Percentiles rank a stretch among this genome's conserved stretches.
Evolutionary conservation across 1,284 basidiomycete genomes (phyloP).

Genomic region (Ganoderma meredithae): DNA sequence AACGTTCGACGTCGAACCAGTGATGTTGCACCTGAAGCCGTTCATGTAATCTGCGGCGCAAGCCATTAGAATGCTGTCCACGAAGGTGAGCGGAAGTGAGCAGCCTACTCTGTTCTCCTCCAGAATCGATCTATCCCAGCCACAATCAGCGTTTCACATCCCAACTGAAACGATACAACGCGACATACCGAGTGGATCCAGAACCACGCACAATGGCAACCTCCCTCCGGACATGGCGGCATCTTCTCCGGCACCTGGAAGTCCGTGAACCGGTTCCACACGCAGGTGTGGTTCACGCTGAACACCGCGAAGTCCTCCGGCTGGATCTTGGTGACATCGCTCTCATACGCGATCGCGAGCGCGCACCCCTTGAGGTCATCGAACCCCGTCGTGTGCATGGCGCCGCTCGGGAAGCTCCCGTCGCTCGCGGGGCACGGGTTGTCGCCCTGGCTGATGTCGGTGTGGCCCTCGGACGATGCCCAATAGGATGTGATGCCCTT

Average conservation of each 20-base stretch:
- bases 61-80: background rate
- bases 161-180: background rate
- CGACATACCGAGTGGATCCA: constrained; percentile 68
- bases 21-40: constrained; percentile 75
- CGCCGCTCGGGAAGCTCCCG: constrained; percentile 38
- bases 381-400: constrained; percentile 61
- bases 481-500: constrained; percentile 63
- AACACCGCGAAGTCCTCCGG: constrained; percentile 77
- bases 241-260: constrained; percentile 70
- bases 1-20: constrained; percentile 58
- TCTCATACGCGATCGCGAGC: constrained; percentile 76
- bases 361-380: constrained; percentile 69
- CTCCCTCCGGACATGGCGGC: constrained; percentile 72
- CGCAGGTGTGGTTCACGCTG: constrained; percentile 76
- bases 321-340: constrained; percentile 56
- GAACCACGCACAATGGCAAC: constrained; percentile 75
- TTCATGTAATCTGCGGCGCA: constrained; percentile 69
- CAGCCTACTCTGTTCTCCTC: constrained; percentile 54
- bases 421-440: constrained; percentile 56
- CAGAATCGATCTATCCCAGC: constrained; percentile 45
- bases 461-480: constrained; percentile 52
- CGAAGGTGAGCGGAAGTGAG: background rate
- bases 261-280: constrained; percentile 70
- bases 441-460: constrained; percentile 55
- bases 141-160: background rate